Percentiles rank a stretch among this genome's conserved stretches.
phyloP scores from a whole-genome alignment of 108 stramenopile species.

The Stephanodiscus minutulus region DNA sequence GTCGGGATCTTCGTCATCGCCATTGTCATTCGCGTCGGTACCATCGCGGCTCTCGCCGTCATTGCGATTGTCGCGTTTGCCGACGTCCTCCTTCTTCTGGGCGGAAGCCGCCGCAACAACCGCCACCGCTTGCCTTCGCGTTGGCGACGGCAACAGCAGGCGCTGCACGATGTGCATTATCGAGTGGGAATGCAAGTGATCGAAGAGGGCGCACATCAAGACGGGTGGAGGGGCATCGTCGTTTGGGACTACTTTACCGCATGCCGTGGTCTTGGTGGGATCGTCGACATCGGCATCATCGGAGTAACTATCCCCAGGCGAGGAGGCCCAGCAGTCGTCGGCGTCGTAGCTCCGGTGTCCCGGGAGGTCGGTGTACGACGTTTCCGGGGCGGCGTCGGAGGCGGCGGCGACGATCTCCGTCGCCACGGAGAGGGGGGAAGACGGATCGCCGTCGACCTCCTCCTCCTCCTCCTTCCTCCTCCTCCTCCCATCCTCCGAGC shows the following conservation, averaged over 20 bases:
- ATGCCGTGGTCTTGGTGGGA: not conserved
- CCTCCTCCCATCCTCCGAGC: not conserved
- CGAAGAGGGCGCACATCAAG: constrained; percentile 83
- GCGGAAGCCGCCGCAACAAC: not conserved
- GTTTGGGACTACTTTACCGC: not conserved
- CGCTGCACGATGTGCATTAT: constrained; percentile 94
- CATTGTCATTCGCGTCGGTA: constrained; percentile 7
- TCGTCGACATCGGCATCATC: not conserved
- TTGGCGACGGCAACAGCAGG: constrained; percentile 81
- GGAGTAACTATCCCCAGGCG: not conserved
- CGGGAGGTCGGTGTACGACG: constrained; percentile 1
- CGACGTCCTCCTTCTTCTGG: constrained; percentile 12
- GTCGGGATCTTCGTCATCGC: not conserved
- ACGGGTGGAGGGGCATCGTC: constrained; percentile 41
- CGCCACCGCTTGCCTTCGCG: constrained; percentile 42
- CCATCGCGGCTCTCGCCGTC: constrained; percentile 12
- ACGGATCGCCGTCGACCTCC: constrained; percentile 19
- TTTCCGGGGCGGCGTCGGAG: not conserved
- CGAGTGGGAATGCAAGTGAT: constrained; percentile 89
- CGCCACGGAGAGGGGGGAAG: not conserved
- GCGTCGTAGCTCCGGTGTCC: not conserved
- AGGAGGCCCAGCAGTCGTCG: not conserved
- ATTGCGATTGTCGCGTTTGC: not conserved
- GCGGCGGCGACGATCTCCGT: not conserved
- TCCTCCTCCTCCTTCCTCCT: constrained; percentile 1